Percentiles rank a stretch among this genome's conserved stretches.
Conservation (phyloP, 2,329 filamentous ascomycete species). For the Penicillium sp. region DNA sequence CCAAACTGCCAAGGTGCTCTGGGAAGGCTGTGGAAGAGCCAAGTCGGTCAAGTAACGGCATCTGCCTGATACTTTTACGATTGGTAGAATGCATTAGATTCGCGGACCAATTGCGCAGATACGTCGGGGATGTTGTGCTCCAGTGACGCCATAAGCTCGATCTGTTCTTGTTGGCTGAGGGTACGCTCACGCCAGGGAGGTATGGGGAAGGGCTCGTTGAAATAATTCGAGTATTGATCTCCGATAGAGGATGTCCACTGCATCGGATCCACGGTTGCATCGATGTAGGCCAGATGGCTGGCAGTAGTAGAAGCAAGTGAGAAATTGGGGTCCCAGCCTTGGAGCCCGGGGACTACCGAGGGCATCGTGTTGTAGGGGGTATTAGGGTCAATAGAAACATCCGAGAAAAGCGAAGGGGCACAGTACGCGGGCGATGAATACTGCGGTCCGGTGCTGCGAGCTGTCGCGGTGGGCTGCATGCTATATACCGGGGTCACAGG, state of each 20-base stretch:
- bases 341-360: constrained; percentile 47
- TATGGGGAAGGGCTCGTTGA: constrained; percentile 53
- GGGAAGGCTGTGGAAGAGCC: neutral
- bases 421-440: constrained; percentile 33
- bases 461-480: constrained; percentile 27
- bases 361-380: constrained; percentile 50
- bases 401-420: constrained; percentile 32
- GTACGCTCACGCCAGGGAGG: constrained; percentile 65
- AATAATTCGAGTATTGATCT: constrained; percentile 56
- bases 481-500: constrained; percentile 20
- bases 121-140: constrained; percentile 63
- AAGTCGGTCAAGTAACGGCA: neutral
- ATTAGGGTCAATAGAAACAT: constrained; percentile 43
- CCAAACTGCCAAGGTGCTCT: neutral
- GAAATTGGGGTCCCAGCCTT: constrained; percentile 51
- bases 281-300: constrained; percentile 43
- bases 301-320: constrained; percentile 46
- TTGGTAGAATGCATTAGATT: constrained; percentile 52
- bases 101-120: constrained; percentile 46
- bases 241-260: constrained; percentile 52
- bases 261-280: constrained; percentile 46
- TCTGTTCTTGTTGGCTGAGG: constrained; percentile 79
- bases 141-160: constrained; percentile 80
- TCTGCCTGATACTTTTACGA: constrained; percentile 27
- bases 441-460: constrained; percentile 24